Percentiles rank a stretch among this genome's conserved stretches.
phyloP scores from a whole-genome alignment of 495 filamentous ascomycete species.

The Cercophora newfieldiana region DNA sequence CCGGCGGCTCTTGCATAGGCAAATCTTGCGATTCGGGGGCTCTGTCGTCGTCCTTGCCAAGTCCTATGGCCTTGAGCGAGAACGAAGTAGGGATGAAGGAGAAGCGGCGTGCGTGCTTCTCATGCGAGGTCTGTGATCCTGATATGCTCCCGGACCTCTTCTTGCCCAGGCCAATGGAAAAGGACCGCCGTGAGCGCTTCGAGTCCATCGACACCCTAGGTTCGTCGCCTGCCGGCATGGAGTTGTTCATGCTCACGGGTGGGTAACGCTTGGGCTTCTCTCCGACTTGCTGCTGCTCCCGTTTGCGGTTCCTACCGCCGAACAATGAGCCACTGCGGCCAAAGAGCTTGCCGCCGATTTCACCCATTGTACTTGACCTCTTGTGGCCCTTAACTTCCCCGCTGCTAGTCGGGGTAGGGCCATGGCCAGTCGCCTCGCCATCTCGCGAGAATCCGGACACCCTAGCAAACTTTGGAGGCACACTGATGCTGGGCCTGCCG shows the following conservation, averaged over 20 bases:
- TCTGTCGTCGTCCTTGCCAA: slow-evolving; percentile 48
- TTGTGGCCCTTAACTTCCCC: slow-evolving; percentile 70
- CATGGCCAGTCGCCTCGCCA: slow-evolving; percentile 12
- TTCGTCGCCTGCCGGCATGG: slow-evolving; percentile 48
- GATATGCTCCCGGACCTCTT: slow-evolving; percentile 64
- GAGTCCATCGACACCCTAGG: slow-evolving; percentile 78
- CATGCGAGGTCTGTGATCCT: slow-evolving; percentile 52
- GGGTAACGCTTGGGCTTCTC: slow-evolving; percentile 65
- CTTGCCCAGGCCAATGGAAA: slow-evolving; percentile 70
- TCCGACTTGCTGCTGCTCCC: slow-evolving; percentile 40
- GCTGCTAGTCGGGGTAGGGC: background rate
- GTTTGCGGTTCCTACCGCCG: slow-evolving; percentile 55
- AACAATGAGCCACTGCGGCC: slow-evolving; percentile 78
- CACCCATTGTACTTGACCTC: slow-evolving; percentile 84
- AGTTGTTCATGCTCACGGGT: slow-evolving; percentile 75
- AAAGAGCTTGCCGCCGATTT: slow-evolving; percentile 75
- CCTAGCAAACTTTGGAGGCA: slow-evolving; percentile 52
- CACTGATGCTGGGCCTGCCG: slow-evolving; percentile 61
- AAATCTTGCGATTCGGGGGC: slow-evolving; percentile 45
- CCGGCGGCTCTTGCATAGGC: slow-evolving; percentile 50
- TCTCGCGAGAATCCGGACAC: slow-evolving; percentile 45
- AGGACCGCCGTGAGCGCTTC: slow-evolving; percentile 64
- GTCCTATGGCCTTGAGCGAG: slow-evolving; percentile 60
- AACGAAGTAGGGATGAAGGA: slow-evolving; percentile 78
- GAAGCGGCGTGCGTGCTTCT: slow-evolving; percentile 64